These are phyloP conservation scores for Ogataea parapolymorpha DNA, from an alignment of 805 yeast species.

Conservation along the genomic window DNA sequence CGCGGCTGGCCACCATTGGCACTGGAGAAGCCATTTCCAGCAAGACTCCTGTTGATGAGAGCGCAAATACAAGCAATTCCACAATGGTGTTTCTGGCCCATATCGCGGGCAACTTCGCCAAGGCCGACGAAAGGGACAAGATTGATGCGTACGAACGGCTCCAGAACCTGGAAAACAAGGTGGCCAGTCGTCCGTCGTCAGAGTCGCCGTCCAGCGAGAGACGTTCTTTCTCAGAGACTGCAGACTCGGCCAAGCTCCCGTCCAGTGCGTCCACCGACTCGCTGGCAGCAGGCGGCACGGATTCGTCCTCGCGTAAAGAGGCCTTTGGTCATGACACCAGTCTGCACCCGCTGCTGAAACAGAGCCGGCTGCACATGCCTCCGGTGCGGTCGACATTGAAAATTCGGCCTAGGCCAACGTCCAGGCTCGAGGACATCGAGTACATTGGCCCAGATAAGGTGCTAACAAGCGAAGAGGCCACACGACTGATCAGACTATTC, in stretches of 20 bases:
- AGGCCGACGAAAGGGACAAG: constrained; percentile 62
- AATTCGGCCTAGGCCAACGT: constrained; percentile 46
- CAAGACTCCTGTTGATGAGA: too few species aligned
- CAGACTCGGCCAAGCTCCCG: constrained; percentile 2
- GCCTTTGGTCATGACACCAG: constrained; percentile 30
- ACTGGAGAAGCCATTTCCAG: too few species aligned
- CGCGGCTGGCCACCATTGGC: too few species aligned
- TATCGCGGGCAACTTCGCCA: constrained; percentile 74
- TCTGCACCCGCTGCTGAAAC: constrained; percentile 22
- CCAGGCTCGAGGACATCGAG: constrained; percentile 54
- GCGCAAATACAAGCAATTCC: constrained; percentile 29
- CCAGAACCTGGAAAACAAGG: constrained; percentile 40
- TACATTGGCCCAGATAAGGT: constrained; percentile 55
- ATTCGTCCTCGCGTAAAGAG: constrained; percentile 17
- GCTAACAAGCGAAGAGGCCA: constrained; percentile 62
- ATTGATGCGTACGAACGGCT: constrained; percentile 51
- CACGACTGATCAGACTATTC: constrained; percentile 53
- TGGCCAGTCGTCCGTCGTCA: constrained; percentile 1
- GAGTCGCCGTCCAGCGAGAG: background rate
- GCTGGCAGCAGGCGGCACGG: background rate
- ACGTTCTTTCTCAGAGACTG: background rate
- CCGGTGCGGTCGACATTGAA: constrained; percentile 39
- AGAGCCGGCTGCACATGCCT: constrained; percentile 39
- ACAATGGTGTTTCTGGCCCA: constrained; percentile 72
- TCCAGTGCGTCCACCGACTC: constrained; percentile 6